Percentiles rank a stretch among this genome's conserved stretches.
Conservation (phyloP, 306 rosid species). For the Vigna mungo region DNA sequence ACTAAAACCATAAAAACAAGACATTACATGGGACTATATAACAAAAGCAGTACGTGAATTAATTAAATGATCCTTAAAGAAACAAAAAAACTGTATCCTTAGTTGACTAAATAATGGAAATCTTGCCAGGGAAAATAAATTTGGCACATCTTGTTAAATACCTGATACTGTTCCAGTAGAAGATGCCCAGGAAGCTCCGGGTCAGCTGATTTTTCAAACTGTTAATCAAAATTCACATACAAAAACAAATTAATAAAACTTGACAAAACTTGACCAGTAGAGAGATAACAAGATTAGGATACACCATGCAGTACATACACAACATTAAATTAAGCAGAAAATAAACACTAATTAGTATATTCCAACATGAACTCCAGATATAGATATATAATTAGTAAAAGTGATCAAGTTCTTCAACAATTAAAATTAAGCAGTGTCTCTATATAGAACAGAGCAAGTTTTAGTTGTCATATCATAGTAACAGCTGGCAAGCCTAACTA, state of each 20-base stretch:
- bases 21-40: conserved; percentile 14
- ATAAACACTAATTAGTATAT: conserved; percentile 23
- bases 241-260: conserved; percentile 41
- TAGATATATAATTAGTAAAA: neutral
- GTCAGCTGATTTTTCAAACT: conserved; percentile 81
- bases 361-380: conserved; percentile 20
- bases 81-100: neutral
- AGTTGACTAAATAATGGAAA: conserved; percentile 22
- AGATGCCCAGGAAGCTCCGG: conserved; percentile 99
- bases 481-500: too few relatives aligned
- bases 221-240: conserved; percentile 53
- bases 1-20: conserved; percentile 32
- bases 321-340: conserved; percentile 26
- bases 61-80: conserved; percentile 20
- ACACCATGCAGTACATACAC: neutral
- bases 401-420: conserved; percentile 22
- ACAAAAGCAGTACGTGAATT: conserved; percentile 18
- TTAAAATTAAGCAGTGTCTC: too few relatives aligned
- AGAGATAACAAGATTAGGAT: neutral
- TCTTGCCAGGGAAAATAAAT: conserved; percentile 21
- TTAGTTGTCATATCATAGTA: too few relatives aligned
- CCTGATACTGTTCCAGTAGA: conserved; percentile 96
- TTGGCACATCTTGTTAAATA: conserved; percentile 35
- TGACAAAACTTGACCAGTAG: conserved; percentile 38
- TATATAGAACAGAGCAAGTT: too few relatives aligned